Evolutionary conservation across 2,329 filamentous ascomycete species (phyloP), one percentile per base, ranked within the genome.

Genomic region (Zopfia rhizophila): DNA sequence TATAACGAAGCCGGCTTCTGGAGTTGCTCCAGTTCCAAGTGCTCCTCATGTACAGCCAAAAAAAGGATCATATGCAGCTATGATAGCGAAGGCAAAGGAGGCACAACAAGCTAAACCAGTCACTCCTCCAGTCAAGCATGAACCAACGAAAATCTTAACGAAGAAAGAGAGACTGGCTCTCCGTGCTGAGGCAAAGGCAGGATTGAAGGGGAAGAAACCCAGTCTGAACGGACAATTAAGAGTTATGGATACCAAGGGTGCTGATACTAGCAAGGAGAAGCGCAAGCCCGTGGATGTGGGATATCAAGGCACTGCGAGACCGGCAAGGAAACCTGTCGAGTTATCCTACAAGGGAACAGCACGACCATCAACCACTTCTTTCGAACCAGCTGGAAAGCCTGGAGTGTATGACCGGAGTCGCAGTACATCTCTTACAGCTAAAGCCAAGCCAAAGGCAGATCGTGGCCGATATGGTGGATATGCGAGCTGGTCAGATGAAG

Each of bases 91-190:
- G 56, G 89, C 84, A 22, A 85, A 88, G 61, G 83, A 83, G 50
- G 86, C 76, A 44, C 77, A 75, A 74, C 59, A 70, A 12, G 60
- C 63, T 4, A 70, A 71, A 44, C 61, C 65, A 27, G 46, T 83
- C 42, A 78, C 87, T 17, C 87, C 87, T 43, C 85, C 84, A 58
- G 89, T 91, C 56, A 88, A 90, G 65, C 87, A 91, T 69, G 90
- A 90, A 66, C 79, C 86, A 14, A 81, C 85, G 2, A 87, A 89
- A 57, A 87, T 85, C 61, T 71, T 80, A n/a, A 73, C 80, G 5
- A 77, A 73, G 50, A 87, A 85, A 49, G 80, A 85, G 50, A 78
- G 82, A 19, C 73, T 77, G 48, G 70, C 73, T 16, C 53, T 70
- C 18, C 63, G 77, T 55, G 72, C 74, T 19, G 79, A 80, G 33